Base-by-base conservation (phyloP, 306 rosid genomes). In the Canavalia gladiata region DNA sequence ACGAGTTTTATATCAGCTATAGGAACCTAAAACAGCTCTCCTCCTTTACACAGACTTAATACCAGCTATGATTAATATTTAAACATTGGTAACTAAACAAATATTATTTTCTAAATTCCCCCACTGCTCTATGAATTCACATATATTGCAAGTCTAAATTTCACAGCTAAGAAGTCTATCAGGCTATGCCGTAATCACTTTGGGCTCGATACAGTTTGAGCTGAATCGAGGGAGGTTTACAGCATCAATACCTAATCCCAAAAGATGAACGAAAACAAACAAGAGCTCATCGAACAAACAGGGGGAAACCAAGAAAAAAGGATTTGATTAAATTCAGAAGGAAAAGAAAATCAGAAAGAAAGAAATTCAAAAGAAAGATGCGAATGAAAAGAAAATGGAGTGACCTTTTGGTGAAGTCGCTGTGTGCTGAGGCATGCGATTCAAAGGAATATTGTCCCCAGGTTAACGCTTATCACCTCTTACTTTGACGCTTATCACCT, bases 121-220 rank as follows among this genome's bases (percentile, higher is more conserved):
- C 57, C 66, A n/a, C 31, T 41, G 11, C 18, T 1, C 35, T 30
- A 52, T 30, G 3, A 64, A 41, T 42, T 65, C 33, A 60, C 47
- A 42, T 7, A 33, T 66, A 33, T 29, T 78, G 33, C 42, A 67
- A 52, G 28, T 13, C 25, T 52, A 29, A 6, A 54, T 31, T 73
- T 51, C 62, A 62, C 66, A 39, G 30, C 37, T 18, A 81, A 3
- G 13, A 37, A 71, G 39, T 42, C 4, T 51, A 31, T 69, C 13
- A 4, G 43, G 35, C 28, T 49, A 79, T 41, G 47, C 45, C 69
- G 58, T 29, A 74, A 68, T 75, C 33, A 6, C 35, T 58, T 73
- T 56, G 18, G 3, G 57, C 42, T 62, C 3, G 31, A 62, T 28
- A 29, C 34, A 45, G 56, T 30, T 28, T 28, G 56, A 25, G 13